Evolutionary conservation across 805 yeast genomes (phyloP), one percentile per base, ranked within the genome.

Genomic region (Diddensiella santjacobensis): DNA sequence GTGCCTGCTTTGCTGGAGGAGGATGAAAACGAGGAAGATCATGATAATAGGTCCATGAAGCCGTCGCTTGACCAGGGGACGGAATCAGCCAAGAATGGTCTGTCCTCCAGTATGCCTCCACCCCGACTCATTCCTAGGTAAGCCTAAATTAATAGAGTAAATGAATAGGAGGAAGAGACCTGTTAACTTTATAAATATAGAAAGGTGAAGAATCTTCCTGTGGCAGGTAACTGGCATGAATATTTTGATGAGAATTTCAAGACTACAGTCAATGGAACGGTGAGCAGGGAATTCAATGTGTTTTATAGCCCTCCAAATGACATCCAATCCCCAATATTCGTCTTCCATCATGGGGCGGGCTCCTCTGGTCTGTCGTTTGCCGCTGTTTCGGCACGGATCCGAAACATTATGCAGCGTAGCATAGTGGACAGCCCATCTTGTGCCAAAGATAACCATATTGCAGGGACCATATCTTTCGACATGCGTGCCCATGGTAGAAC

Each of bases 321-420:
- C 0, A 51, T 58, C 1, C 58, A 60, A 0, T 61, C 71, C 0
- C 88, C 95, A 0, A 58, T 88, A 1, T 80, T 86, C 56, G 68
- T 93, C 1, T 80, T 82, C 56, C 93, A 87, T 55, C 99, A 93
- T 65, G 99, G 99, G 2, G 97, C 96, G 1, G 99, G 98, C 0
- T 89, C 97, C 0, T 78, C 87, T 1, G 88, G 84, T 0, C 69
- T 87, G 67, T 75, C 96, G 1, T 93, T 86, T 69, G 85, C 87
- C 0, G 62, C 70, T 22, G 58, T 87, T 20, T 65, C 77, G 1
- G 64, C 58, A 40, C 59, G 61, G 6, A 54, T 79, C 17, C 58
- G 56, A 4, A 48, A 48, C 11, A 59, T 58, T 19, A 59, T 66
- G 62, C 29, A 35, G 5, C 30, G 30, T 8, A 49, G 42, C 22